Evolutionary conservation across 805 yeast species (phyloP).

Genomic region (Pichia heedii): DNA sequence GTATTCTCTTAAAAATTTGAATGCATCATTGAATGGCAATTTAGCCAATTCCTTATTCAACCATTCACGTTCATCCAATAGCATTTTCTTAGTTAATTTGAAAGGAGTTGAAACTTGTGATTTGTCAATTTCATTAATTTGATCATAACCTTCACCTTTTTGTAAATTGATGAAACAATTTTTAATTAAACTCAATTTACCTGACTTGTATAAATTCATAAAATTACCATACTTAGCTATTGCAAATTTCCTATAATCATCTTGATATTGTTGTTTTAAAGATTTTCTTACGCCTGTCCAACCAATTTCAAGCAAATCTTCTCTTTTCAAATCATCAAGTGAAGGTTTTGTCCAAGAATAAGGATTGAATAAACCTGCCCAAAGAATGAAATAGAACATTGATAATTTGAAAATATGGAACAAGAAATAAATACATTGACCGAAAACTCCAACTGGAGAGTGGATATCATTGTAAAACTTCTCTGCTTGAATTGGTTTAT

Average conservation of each 20-base stretch:
- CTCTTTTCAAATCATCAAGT: constrained; percentile 32
- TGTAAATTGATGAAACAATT: constrained; percentile 53
- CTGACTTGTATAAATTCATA: constrained; percentile 66
- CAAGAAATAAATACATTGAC: constrained; percentile 60
- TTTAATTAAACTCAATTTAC: constrained; percentile 51
- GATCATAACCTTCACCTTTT: constrained; percentile 73
- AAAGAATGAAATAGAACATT: constrained; percentile 47
- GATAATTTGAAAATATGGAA: constrained; percentile 60
- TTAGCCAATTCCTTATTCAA: constrained; percentile 20
- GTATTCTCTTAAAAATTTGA: constrained; percentile 45
- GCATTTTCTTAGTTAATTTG: constrained; percentile 24
- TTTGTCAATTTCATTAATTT: constrained; percentile 24
- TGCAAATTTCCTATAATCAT: constrained; percentile 52
- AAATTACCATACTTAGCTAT: constrained; percentile 66
- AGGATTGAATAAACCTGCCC: constrained; percentile 77
- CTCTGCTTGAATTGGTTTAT: constrained; percentile 34
- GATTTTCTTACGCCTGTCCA: constrained; percentile 93
- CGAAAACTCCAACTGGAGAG: constrained; percentile 31
- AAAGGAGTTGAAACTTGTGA: constrained; percentile 22
- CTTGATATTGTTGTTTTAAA: constrained; percentile 60
- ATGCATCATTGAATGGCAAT: constrained; percentile 28
- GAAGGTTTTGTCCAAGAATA: constrained; percentile 35
- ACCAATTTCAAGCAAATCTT: constrained; percentile 58
- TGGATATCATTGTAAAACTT: constrained; percentile 41
- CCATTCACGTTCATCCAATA: constrained; percentile 13